Conservation (phyloP, 805 yeast genomes). For the Sugiyamaella mastotermitis region DNA sequence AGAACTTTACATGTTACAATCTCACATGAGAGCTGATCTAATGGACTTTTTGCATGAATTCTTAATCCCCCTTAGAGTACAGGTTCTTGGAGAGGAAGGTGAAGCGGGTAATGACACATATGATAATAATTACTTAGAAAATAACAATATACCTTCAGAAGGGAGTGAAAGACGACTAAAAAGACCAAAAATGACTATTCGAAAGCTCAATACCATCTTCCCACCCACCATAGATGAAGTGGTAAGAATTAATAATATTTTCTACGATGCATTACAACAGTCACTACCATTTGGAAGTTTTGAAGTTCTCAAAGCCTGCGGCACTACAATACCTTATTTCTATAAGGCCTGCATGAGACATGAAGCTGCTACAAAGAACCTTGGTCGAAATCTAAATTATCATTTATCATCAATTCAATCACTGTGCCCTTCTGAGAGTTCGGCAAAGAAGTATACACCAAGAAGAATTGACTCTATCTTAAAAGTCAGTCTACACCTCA, state of each 20-base stretch:
- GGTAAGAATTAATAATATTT: conserved; percentile 80
- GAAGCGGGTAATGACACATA: conserved; percentile 18
- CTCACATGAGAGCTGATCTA: conserved; percentile 62
- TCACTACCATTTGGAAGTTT: conserved; percentile 66
- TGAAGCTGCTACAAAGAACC: conserved; percentile 80
- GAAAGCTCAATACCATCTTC: conserved; percentile 65
- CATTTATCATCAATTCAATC: conserved; percentile 36
- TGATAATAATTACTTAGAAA: not conserved
- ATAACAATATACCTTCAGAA: not conserved
- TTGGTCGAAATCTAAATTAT: conserved; percentile 40
- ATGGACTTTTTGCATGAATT: conserved; percentile 74
- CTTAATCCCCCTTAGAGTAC: conserved; percentile 69
- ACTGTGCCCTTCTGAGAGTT: conserved; percentile 25
- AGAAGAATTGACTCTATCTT: conserved; percentile 56
- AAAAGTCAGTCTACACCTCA: conserved; percentile 55
- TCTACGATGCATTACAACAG: conserved; percentile 63
- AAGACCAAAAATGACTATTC: conserved; percentile 39
- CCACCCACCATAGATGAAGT: conserved; percentile 97
- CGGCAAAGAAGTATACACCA: conserved; percentile 33
- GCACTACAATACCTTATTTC: conserved; percentile 78
- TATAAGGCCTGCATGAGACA: conserved; percentile 91
- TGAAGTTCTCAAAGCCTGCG: conserved; percentile 76
- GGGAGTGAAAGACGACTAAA: not conserved
- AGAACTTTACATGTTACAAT: conserved; percentile 67
- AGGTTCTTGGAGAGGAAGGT: conserved; percentile 44